These are phyloP conservation scores for Pythium aquatile DNA, from an alignment of 352 stramenopile genomes.

Conservation along the genomic window DNA sequence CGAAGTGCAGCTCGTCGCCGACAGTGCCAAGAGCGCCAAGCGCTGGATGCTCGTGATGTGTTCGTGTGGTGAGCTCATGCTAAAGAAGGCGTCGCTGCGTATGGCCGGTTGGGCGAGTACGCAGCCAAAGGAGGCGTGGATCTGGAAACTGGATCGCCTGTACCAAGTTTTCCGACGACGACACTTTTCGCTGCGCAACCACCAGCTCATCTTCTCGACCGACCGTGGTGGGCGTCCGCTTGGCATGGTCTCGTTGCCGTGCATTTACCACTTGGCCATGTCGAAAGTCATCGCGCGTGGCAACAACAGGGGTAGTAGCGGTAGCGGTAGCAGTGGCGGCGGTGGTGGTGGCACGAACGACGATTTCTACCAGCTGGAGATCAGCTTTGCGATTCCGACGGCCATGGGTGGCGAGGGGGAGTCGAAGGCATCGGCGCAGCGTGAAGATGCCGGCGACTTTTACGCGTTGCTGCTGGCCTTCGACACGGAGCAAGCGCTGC, in stretches of 20 bases:
- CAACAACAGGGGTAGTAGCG: slow-evolving; percentile 3
- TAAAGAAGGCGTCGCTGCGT: slow-evolving; percentile 59
- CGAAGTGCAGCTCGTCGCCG: slow-evolving; percentile 68
- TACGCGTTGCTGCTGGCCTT: slow-evolving; percentile 79
- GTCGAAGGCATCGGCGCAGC: slow-evolving; percentile 15
- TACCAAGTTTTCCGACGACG: slow-evolving; percentile 84
- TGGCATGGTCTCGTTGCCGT: slow-evolving; percentile 75
- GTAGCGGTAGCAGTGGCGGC: slow-evolving; percentile 33
- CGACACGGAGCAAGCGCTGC: slow-evolving; percentile 66
- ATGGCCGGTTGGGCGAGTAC: slow-evolving; percentile 74
- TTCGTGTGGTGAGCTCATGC: slow-evolving; percentile 72
- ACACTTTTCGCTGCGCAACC: slow-evolving; percentile 82
- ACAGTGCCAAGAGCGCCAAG: slow-evolving; percentile 68
- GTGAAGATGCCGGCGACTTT: slow-evolving; percentile 76
- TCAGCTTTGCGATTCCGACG: slow-evolving; percentile 76
- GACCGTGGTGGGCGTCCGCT: slow-evolving; percentile 64
- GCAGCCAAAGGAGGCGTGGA: slow-evolving; percentile 79
- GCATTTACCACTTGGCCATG: slow-evolving; percentile 80
- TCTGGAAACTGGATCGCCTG: slow-evolving; percentile 86
- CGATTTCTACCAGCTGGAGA: slow-evolving; percentile 84
- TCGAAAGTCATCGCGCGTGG: slow-evolving; percentile 67
- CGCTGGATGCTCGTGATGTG: slow-evolving; percentile 90
- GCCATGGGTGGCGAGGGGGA: slow-evolving; percentile 42
- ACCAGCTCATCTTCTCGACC: slow-evolving; percentile 80
- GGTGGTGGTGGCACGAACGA: slow-evolving; percentile 25